These are phyloP conservation scores for Colletotrichum lentis DNA, from an alignment of 2,329 filamentous ascomycete genomes.

Conservation along the genomic window DNA sequence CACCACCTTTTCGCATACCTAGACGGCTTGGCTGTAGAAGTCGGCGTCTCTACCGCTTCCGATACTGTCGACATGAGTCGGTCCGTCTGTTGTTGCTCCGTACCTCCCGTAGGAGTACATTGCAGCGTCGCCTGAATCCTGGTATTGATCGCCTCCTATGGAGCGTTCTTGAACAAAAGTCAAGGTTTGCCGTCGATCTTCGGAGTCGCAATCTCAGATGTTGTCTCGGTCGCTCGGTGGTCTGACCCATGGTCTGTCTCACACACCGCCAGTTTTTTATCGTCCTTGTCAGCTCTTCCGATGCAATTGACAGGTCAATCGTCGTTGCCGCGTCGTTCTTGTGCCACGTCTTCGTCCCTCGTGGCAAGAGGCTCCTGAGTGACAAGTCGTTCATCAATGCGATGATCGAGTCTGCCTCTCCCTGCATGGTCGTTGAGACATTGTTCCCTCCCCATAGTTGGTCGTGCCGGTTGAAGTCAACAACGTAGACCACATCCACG, in stretches of 20 bases:
- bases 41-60: constrained; percentile 32
- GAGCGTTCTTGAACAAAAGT: constrained; percentile 43
- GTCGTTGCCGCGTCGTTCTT: constrained; percentile 38
- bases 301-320: constrained; percentile 43
- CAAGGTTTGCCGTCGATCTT: constrained; percentile 18
- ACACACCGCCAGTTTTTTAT: constrained; percentile 37
- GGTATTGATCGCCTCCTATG: constrained; percentile 41
- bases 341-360: constrained; percentile 49
- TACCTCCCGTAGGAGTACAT: constrained; percentile 41
- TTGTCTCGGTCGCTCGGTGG: constrained; percentile 44
- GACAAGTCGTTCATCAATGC: constrained; percentile 48
- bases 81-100: constrained; percentile 19
- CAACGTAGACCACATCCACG: constrained; percentile 24
- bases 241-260: constrained; percentile 45
- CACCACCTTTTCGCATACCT: constrained; percentile 46
- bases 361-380: too few species aligned
- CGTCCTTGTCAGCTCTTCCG: constrained; percentile 39
- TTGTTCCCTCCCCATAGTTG: constrained; percentile 40
- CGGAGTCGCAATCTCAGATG: constrained; percentile 41
- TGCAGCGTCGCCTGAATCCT: constrained; percentile 22
- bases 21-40: constrained; percentile 41
- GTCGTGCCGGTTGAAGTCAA: constrained; percentile 40
- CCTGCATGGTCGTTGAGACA: constrained; percentile 42
- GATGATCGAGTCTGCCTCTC: constrained; percentile 49
- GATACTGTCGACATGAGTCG: constrained; percentile 11